Conservation (phyloP, 768 basidiomycete species). For the Lentinula sp. region DNA sequence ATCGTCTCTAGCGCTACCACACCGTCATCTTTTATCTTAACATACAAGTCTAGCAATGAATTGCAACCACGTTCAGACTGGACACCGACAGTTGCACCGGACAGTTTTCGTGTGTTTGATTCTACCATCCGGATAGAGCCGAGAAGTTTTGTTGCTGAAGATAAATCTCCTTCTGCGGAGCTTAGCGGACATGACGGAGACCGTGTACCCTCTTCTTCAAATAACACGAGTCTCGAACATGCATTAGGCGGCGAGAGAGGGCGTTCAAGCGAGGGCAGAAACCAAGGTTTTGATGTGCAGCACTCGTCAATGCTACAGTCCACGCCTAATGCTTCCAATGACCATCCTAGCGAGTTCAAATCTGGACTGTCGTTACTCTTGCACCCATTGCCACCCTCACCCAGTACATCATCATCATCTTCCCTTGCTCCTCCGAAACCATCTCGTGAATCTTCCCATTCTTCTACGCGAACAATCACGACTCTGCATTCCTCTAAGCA, state of each 20-base stretch:
- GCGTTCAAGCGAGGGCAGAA: no score
- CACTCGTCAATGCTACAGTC: background rate
- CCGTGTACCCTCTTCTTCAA: background rate
- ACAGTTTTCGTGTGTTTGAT: background rate
- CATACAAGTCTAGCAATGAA: background rate
- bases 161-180: background rate
- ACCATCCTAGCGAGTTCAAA: background rate
- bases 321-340: background rate
- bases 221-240: background rate
- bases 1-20: slow-evolving; percentile 24
- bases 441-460: slow-evolving; percentile 9
- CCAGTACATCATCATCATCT: background rate
- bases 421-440: slow-evolving; percentile 6
- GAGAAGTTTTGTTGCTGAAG: background rate
- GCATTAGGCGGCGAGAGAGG: background rate
- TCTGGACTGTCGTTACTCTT: slow-evolving; percentile 8
- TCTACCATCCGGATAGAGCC: slow-evolving; percentile 1
- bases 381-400: slow-evolving; percentile 11
- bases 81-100: background rate
- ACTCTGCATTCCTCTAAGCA: slow-evolving; percentile 4
- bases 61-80: background rate
- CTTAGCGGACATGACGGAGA: background rate
- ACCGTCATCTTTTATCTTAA: slow-evolving; percentile 7
- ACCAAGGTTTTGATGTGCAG: background rate
- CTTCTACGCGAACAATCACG: background rate